Base-by-base conservation (phyloP, 2,329 filamentous ascomycete genomes). In the Magnaporthiopsis incrustans region DNA sequence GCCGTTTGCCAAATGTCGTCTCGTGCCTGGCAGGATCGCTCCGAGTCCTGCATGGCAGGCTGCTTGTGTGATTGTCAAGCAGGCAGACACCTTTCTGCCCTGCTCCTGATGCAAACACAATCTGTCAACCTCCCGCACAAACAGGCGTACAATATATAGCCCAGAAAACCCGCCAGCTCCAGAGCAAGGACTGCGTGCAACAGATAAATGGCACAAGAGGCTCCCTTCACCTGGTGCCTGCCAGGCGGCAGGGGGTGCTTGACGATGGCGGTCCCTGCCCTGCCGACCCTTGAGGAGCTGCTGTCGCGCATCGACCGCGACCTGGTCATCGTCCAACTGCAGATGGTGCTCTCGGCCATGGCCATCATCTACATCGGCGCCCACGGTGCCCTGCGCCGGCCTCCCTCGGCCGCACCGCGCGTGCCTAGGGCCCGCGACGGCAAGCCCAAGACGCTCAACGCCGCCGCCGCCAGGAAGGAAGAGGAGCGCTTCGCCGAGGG, bases 321-420 rank as follows among this genome's bases (percentile, higher is more conserved):
- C 64, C 76, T 81, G 64, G 70, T 85, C 53, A 60, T 78, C 0
- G 74, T 85, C 14, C 77, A 84, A 66, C 65, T 72, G 22, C 79
- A 79, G 67, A 78, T 86, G 59, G 73, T 85, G 64, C 71, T 87
- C 66, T 88, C 90, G 33, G 89, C 92, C 18, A 76, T 97, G 22
- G 87, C 90, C 67, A 91, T 92, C 63, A 96, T 97, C 72, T 95
- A 90, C 76, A 82, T 91, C 6, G 91, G 90, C 60, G 86, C 92
- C 11, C 90, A 97, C 74, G 91, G 90, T n/a, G 90, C 93, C 1
- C 83, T 98, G 26, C 88, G 89, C 18, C 85, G 92, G 25, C 94
- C 94, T 0, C 86, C 89, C 0, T 96, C 93, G 1, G 93, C 94
- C 1, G 87, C 79, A 2, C 82, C 86, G 1, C 72, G 79, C 15